These are phyloP conservation scores for Wallacemonas sp. DNA, from an alignment of 208 protist genomes.

Conservation along the genomic window DNA sequence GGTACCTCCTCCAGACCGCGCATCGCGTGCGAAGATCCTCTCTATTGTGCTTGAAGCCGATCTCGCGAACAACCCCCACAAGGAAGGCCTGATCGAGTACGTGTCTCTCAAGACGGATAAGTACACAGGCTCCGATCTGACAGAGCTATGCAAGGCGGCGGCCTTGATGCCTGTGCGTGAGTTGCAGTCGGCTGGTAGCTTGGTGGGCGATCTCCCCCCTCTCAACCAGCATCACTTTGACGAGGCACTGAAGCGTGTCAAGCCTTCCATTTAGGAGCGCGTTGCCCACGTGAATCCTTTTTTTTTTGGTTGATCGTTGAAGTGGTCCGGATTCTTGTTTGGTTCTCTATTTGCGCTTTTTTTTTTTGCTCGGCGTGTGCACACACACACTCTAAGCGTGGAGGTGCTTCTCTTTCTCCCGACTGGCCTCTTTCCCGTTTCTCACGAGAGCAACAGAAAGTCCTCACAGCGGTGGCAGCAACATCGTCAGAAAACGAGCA, in stretches of 20 bases:
- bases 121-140: conserved; percentile 93
- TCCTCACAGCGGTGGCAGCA: too few relatives aligned
- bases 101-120: conserved; percentile 77
- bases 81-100: conserved; percentile 57
- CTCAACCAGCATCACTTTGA: conserved; percentile 73
- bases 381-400: too few relatives aligned
- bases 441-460: too few relatives aligned
- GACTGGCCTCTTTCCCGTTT: too few relatives aligned
- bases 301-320: background rate
- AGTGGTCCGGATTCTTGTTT: too few relatives aligned
- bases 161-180: conserved; percentile 74
- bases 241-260: conserved; percentile 68
- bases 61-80: conserved; percentile 42
- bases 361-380: too few relatives aligned
- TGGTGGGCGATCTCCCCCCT: conserved; percentile 39
- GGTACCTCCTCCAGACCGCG: conserved; percentile 63
- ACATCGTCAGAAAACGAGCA: too few relatives aligned
- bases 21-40: conserved; percentile 74
- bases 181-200: conserved; percentile 26
- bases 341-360: background rate
- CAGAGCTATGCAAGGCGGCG: conserved; percentile 91
- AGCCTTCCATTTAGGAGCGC: conserved; percentile 53
- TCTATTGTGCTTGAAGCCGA: conserved; percentile 70
- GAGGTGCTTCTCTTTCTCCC: too few relatives aligned
- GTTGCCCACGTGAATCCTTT: background rate